phyloP scores from a whole-genome alignment of 257 asterid species.

The Capsicum baccatum region DNA sequence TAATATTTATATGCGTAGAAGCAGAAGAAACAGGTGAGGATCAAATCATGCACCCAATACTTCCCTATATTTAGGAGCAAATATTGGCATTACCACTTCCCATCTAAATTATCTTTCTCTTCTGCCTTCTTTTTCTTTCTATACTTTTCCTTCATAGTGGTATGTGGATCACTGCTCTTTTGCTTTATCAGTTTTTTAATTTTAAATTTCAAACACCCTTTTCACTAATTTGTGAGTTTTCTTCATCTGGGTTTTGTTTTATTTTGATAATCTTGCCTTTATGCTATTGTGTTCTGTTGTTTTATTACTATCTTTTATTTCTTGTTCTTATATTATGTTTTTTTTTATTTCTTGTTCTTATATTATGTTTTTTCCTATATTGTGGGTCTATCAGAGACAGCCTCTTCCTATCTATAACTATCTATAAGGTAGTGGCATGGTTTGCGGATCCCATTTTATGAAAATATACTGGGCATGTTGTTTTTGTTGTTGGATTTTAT shows the following conservation, averaged over 20 bases:
- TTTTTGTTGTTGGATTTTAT: not conserved
- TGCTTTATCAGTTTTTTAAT: not conserved
- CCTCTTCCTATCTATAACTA: too few species aligned
- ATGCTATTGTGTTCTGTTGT: too few species aligned
- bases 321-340: too few species aligned
- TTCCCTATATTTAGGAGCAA: conserved; percentile 31
- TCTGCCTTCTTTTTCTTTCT: not conserved
- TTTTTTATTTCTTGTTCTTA: too few species aligned
- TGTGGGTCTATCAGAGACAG: too few species aligned
- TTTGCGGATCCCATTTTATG: too few species aligned
- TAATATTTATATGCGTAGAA: too few species aligned
- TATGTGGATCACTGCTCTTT: not conserved
- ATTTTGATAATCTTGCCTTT: not conserved
- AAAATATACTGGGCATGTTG: too few species aligned
- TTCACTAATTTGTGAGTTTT: not conserved
- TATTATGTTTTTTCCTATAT: too few species aligned
- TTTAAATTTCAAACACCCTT: not conserved
- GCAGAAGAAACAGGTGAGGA: not conserved
- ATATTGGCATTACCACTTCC: too few species aligned
- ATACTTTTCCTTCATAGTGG: not conserved
- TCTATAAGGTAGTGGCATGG: too few species aligned
- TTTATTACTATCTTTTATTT: too few species aligned
- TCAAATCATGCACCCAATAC: conserved; percentile 25
- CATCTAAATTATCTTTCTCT: not conserved
- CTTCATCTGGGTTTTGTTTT: conserved; percentile 25